A percentile compares a stretch with the other conserved stretches of the same genome.
Evolutionary conservation across 106 monocot genomes (phyloP).

Genomic region (Acorus calamus): DNA sequence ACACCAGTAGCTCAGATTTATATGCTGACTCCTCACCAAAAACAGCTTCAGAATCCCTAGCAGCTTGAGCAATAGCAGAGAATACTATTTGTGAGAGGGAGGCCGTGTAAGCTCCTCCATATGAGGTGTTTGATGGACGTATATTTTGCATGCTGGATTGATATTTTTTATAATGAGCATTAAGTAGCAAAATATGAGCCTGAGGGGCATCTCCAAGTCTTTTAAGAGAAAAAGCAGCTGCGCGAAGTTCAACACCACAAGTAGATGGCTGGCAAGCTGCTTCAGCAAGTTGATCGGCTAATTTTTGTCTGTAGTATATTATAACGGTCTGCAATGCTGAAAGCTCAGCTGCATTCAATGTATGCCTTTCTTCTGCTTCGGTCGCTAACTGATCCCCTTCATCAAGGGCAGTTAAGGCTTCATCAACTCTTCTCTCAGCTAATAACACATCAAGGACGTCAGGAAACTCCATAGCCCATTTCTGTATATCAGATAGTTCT

Average conservation of each 20-base stretch:
- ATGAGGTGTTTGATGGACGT: constrained; percentile 85
- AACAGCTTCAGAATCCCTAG: constrained; percentile 74
- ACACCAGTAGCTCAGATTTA: constrained; percentile 75
- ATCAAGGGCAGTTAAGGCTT: constrained; percentile 86
- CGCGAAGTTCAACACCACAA: constrained; percentile 87
- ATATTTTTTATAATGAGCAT: constrained; percentile 78
- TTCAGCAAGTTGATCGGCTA: constrained; percentile 88
- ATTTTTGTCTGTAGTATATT: constrained; percentile 45
- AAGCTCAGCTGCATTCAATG: constrained; percentile 20
- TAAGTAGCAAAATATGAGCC: constrained; percentile 73
- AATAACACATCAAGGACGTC: constrained; percentile 87
- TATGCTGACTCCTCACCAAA: constrained; percentile 72
- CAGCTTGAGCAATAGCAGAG: constrained; percentile 88
- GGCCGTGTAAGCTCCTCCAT: constrained; percentile 93
- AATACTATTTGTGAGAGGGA: constrained; percentile 91
- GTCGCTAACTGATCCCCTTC: constrained; percentile 58
- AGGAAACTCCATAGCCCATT: constrained; percentile 72
- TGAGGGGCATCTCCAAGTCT: constrained; percentile 87
- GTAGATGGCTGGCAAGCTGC: constrained; percentile 92
- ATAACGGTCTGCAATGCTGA: constrained; percentile 34
- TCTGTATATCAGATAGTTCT: constrained; percentile 75
- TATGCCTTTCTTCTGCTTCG: constrained; percentile 50
- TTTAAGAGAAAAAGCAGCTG: constrained; percentile 79
- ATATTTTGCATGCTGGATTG: constrained; percentile 85
- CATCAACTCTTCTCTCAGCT: constrained; percentile 91